Evolutionary conservation across 2,329 filamentous ascomycete species (phyloP).

Genomic region (Calycina herbarum): DNA sequence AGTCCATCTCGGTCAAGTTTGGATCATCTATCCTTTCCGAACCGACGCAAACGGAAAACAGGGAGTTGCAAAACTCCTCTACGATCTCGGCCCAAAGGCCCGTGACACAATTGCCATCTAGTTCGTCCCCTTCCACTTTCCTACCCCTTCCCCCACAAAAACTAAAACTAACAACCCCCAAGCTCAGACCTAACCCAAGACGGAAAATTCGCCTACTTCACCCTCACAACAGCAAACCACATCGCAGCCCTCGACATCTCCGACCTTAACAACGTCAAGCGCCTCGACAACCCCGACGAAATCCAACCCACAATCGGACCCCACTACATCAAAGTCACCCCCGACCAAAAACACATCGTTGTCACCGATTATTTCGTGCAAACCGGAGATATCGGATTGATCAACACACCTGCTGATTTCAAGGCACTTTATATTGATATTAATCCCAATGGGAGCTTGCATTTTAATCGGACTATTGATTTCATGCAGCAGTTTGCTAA

Average conservation of each 20-base stretch:
- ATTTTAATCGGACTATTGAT: slow-evolving; percentile 61
- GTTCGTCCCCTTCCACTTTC: slow-evolving; percentile 28
- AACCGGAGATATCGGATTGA: slow-evolving; percentile 58
- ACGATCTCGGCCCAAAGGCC: slow-evolving; percentile 56
- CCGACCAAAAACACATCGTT: slow-evolving; percentile 63
- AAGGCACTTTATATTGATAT: slow-evolving; percentile 64
- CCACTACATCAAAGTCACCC: slow-evolving; percentile 64
- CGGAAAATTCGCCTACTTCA: slow-evolving; percentile 59
- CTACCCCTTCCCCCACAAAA: not conserved
- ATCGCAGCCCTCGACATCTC: slow-evolving; percentile 62
- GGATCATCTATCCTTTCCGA: slow-evolving; percentile 65
- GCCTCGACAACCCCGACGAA: slow-evolving; percentile 60
- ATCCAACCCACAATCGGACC: slow-evolving; percentile 60
- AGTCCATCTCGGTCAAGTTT: slow-evolving; percentile 59
- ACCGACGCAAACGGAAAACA: slow-evolving; percentile 54
- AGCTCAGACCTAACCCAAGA: slow-evolving; percentile 58
- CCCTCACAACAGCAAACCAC: slow-evolving; percentile 61
- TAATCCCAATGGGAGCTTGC: slow-evolving; percentile 51
- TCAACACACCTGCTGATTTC: slow-evolving; percentile 58
- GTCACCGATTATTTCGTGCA: slow-evolving; percentile 69
- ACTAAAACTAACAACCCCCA: too few species aligned
- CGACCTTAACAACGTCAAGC: slow-evolving; percentile 58
- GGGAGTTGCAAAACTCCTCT: slow-evolving; percentile 58
- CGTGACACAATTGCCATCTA: slow-evolving; percentile 59
- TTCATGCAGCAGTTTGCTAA: slow-evolving; percentile 54